Conservation (phyloP, 1,284 basidiomycete species). For the Flammula alnicola region DNA sequence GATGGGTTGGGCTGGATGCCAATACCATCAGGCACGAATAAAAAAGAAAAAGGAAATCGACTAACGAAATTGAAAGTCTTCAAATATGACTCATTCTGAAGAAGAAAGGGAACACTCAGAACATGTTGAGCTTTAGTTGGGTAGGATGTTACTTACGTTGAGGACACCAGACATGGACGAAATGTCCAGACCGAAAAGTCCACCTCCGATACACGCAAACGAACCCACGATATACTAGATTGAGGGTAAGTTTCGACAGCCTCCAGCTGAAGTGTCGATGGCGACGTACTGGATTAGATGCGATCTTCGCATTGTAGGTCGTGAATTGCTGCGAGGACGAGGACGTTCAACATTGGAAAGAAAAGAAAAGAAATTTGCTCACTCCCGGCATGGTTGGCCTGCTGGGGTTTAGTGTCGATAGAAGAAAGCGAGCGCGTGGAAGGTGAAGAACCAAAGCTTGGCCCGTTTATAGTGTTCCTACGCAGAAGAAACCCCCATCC, state of each 20-base stretch:
- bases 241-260: slow-evolving; percentile 1
- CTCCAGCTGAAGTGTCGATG: not conserved
- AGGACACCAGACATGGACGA: slow-evolving; percentile 82
- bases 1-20: slow-evolving; percentile 50
- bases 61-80: slow-evolving; percentile 52
- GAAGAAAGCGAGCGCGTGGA: slow-evolving; percentile 6
- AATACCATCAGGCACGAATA: not conserved
- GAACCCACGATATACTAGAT: slow-evolving; percentile 74
- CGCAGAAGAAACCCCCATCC: not conserved
- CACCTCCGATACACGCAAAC: slow-evolving; percentile 82
- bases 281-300: slow-evolving; percentile 50
- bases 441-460: not conserved
- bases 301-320: slow-evolving; percentile 50
- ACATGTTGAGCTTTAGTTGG: too few relatives aligned
- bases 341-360: not conserved
- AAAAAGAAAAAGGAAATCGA: slow-evolving; percentile 6
- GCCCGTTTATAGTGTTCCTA: slow-evolving; percentile 13
- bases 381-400: too few relatives aligned
- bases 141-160: slow-evolving; percentile 42
- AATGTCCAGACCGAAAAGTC: slow-evolving; percentile 80
- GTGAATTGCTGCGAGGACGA: too few relatives aligned
- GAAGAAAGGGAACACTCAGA: too few relatives aligned
- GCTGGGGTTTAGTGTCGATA: not conserved
- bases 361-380: not conserved
- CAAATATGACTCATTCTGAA: slow-evolving; percentile 61